Evolutionary conservation across 352 stramenopile genomes (phyloP).

Genomic region (Pythium biforme): DNA sequence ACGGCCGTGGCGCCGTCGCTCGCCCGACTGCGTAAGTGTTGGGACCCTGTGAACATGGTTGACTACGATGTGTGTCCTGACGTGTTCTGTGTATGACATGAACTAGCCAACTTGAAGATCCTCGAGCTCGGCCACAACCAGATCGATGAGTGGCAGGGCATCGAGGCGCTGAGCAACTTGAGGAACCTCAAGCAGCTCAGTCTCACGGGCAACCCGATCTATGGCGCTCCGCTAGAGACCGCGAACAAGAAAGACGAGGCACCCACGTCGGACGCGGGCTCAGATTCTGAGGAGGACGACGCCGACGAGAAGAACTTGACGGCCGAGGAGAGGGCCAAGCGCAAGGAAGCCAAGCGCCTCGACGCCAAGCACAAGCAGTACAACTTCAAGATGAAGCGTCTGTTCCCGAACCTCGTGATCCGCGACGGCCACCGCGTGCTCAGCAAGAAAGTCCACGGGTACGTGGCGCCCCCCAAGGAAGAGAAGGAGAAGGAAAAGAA

Average conservation of each 20-base stretch:
- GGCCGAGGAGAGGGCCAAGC: conserved; percentile 44
- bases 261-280: neutral
- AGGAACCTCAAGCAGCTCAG: conserved; percentile 77
- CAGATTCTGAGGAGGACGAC: conserved; percentile 20
- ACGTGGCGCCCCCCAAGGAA: conserved; percentile 70
- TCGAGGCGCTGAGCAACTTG: conserved; percentile 60
- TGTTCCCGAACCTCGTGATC: conserved; percentile 80
- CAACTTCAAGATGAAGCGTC: conserved; percentile 87
- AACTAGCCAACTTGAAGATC: conserved; percentile 77
- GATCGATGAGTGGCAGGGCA: conserved; percentile 77
- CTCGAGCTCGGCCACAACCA: conserved; percentile 80
- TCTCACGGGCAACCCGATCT: conserved; percentile 78
- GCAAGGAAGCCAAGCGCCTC: conserved; percentile 64
- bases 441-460: conserved; percentile 83
- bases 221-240: conserved; percentile 46
- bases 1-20: conserved; percentile 61
- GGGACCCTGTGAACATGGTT: neutral
- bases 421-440: conserved; percentile 73
- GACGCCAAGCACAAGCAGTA: conserved; percentile 87
- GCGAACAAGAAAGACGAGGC: conserved; percentile 11
- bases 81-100: too few relatives aligned
- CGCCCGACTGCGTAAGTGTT: conserved; percentile 60
- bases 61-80: conserved; percentile 8
- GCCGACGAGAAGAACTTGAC: conserved; percentile 38
- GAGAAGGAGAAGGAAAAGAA: conserved; percentile 41